Evolutionary conservation across 108 stramenopile species (phyloP).

Genomic region (Fragilariopsis cylindrus): DNA sequence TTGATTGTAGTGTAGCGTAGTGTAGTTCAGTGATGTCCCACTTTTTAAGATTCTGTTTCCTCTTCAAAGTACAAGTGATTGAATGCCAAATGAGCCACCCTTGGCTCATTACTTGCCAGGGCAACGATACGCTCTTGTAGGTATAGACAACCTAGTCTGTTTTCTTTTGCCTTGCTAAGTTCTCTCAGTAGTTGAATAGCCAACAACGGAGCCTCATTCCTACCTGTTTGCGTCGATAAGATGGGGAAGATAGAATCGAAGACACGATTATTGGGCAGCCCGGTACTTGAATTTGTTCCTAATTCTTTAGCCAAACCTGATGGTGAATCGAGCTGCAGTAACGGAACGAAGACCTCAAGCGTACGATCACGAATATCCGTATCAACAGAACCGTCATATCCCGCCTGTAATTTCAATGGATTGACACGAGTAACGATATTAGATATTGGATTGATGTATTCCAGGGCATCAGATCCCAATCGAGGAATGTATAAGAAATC

Average conservation of each 20-base stretch:
- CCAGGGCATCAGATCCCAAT: conserved; percentile 70
- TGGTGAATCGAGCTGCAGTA: conserved; percentile 64
- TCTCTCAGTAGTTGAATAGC: conserved; percentile 64
- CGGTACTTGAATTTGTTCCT: conserved; percentile 28
- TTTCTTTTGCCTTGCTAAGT: conserved; percentile 55
- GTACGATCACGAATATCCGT: conserved; percentile 80
- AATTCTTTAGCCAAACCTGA: conserved; percentile 53
- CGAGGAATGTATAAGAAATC: conserved; percentile 75
- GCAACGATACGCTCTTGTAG: conserved; percentile 66
- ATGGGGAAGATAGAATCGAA: conserved; percentile 76
- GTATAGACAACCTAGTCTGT: conserved; percentile 57
- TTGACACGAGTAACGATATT: conserved; percentile 68
- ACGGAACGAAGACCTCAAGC: conserved; percentile 71
- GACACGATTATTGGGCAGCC: conserved; percentile 33
- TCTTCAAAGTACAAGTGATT: conserved; percentile 36
- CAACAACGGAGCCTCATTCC: conserved; percentile 63
- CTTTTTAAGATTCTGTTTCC: not conserved
- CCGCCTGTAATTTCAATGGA: conserved; percentile 56
- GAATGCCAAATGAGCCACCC: conserved; percentile 67
- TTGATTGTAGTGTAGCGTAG: no score
- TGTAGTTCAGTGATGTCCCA: no score
- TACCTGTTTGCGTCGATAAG: conserved; percentile 64
- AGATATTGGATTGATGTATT: conserved; percentile 73
- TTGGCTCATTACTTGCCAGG: conserved; percentile 60
- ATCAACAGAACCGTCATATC: conserved; percentile 80